Percentiles rank a stretch among this genome's conserved stretches.
Conservation (phyloP, 345 rosid species). For the Gossypioides kirkii region DNA sequence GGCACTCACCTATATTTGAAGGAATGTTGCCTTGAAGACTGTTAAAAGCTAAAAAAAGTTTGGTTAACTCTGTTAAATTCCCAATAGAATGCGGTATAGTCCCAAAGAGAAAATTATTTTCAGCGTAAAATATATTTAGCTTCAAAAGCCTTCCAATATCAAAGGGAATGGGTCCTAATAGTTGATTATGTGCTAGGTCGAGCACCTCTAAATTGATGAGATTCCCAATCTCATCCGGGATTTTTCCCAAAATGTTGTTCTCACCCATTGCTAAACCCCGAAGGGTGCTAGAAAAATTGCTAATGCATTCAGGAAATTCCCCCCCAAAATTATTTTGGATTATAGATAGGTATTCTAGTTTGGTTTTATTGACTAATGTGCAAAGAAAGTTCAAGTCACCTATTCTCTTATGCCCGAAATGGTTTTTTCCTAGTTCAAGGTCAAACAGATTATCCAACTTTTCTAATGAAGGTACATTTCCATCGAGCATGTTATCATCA, state of each 20-base stretch:
- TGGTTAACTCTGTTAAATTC: neutral
- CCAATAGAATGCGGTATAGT: slow-evolving; percentile 12
- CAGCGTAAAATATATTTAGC: fast-evolving
- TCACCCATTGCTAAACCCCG: no score
- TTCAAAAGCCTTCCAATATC: slow-evolving; percentile 4
- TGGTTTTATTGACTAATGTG: no score
- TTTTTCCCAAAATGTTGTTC: no score
- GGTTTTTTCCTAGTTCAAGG: neutral
- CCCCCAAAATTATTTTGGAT: no score
- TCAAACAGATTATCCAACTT: neutral
- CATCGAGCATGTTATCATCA: neutral
- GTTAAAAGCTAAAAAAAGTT: neutral
- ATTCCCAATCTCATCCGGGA: no score
- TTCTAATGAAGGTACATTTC: slow-evolving; percentile 2
- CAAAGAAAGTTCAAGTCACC: no score
- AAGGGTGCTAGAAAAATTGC: no score
- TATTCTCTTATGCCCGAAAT: neutral
- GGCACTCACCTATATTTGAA: slow-evolving; percentile 1
- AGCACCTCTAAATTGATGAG: neutral
- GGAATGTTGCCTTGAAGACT: slow-evolving; percentile 15
- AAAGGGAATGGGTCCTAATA: neutral
- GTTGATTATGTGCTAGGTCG: fast-evolving
- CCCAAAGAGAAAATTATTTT: neutral
- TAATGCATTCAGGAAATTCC: no score
- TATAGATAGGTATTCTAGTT: no score